Conservation (phyloP, 345 rosid species). For the Citrus glauca region DNA sequence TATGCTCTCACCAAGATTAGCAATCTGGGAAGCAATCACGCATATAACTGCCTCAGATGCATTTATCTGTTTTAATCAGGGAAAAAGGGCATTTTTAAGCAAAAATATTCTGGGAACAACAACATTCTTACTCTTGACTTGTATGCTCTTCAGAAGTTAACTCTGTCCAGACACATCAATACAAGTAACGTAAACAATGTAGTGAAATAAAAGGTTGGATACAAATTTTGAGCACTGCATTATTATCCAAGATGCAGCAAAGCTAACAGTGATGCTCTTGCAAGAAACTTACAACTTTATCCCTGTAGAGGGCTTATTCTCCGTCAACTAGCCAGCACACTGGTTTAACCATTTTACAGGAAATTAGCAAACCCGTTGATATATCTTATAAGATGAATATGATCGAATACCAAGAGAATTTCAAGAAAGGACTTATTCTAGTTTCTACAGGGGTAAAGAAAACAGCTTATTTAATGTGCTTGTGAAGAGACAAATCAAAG, state of each 20-base stretch:
- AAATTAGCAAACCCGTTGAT: neutral
- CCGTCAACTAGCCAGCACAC: neutral
- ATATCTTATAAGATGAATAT: neutral
- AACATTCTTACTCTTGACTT: neutral
- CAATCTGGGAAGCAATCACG: conserved; percentile 87
- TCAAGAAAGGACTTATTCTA: neutral
- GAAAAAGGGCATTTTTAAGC: neutral
- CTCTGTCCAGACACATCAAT: neutral
- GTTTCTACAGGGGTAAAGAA: neutral
- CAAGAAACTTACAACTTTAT: neutral
- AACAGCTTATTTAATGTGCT: neutral
- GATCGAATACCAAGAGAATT: neutral
- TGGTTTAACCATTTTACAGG: neutral
- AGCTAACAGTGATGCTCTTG: neutral
- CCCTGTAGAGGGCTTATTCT: neutral
- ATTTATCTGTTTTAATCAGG: conserved; percentile 44
- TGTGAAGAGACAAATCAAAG: neutral
- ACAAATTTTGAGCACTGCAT: neutral
- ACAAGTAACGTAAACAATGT: neutral
- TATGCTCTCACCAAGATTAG: conserved; percentile 89
- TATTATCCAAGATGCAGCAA: neutral
- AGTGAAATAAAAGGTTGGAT: neutral
- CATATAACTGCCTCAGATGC: conserved; percentile 70
- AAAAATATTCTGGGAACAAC: neutral
- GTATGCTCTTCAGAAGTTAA: neutral